Percentiles rank a stretch among this genome's conserved stretches.
Evolutionary conservation across 31 red algal species (phyloP).

Genomic region (Odonthalia washingtoniensis): DNA sequence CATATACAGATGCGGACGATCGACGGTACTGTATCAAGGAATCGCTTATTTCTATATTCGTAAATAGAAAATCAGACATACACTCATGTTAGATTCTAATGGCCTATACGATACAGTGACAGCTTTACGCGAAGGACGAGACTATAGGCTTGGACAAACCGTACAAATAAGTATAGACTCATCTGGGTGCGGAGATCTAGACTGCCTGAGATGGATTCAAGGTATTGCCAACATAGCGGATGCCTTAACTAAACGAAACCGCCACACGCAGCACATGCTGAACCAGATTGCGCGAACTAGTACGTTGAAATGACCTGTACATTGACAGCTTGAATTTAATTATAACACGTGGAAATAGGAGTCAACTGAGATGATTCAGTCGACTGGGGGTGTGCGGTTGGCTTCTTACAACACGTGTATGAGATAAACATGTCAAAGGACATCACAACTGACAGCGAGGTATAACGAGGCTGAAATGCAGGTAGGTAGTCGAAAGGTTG

Average conservation of each 20-base stretch:
- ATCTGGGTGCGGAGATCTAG: slow-evolving; percentile 16
- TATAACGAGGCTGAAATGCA: too few relatives aligned
- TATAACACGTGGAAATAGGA: too few relatives aligned
- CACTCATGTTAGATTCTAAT: neutral
- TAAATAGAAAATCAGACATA: neutral
- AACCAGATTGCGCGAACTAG: neutral
- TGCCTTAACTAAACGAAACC: slow-evolving; percentile 39
- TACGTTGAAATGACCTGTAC: too few relatives aligned
- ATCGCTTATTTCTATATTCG: neutral
- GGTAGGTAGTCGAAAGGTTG: too few relatives aligned
- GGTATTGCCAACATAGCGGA: slow-evolving; percentile 34
- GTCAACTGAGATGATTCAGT: too few relatives aligned
- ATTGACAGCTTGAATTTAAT: too few relatives aligned
- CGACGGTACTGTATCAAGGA: neutral
- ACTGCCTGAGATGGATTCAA: slow-evolving; percentile 25
- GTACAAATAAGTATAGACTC: slow-evolving; percentile 5
- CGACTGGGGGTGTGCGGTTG: too few relatives aligned
- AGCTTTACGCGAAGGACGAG: neutral
- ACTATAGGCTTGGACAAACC: slow-evolving; percentile 15
- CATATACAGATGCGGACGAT: slow-evolving; percentile 26
- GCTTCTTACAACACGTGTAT: too few relatives aligned
- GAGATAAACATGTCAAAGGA: too few relatives aligned
- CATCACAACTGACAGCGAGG: too few relatives aligned
- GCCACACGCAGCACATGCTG: neutral
- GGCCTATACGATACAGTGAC: slow-evolving; percentile 30